phyloP scores from a whole-genome alignment of 2,329 filamentous ascomycete genomes.

The Colletotrichum musae region DNA sequence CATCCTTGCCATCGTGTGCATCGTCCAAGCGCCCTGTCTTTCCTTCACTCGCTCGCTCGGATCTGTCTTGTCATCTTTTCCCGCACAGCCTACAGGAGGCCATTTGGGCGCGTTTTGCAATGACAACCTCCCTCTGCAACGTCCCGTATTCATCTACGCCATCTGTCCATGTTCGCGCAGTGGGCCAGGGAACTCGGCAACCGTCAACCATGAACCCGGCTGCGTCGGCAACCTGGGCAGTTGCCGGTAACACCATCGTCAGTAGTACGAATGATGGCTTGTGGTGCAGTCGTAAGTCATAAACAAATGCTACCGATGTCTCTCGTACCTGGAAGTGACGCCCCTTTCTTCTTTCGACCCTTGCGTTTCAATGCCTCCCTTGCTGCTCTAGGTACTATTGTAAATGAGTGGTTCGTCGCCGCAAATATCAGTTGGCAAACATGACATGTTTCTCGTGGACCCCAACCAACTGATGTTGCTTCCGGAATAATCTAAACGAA shows the following conservation, averaged over 20 bases:
- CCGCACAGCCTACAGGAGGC: neutral
- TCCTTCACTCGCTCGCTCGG: conserved; percentile 15
- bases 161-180: conserved; percentile 9
- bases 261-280: neutral
- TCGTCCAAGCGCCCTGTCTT: conserved; percentile 33
- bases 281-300: neutral
- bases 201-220: conserved; percentile 4
- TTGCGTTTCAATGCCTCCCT: neutral
- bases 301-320: neutral
- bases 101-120: conserved; percentile 11
- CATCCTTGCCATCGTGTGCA: conserved; percentile 5
- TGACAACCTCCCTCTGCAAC: conserved; percentile 26
- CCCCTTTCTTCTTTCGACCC: neutral
- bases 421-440: no score
- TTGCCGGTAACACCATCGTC: neutral
- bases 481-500: neutral
- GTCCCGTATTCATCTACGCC: conserved; percentile 13
- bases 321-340: neutral
- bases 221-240: neutral
- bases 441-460: neutral
- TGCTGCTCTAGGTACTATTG: neutral
- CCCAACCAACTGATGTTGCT: neutral
- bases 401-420: neutral
- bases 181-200: neutral
- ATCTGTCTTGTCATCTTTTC: conserved; percentile 14